Percentiles rank a stretch among this genome's conserved stretches.
Conservation (phyloP, 805 yeast genomes). For the Hanseniaspora guilliermondii region DNA sequence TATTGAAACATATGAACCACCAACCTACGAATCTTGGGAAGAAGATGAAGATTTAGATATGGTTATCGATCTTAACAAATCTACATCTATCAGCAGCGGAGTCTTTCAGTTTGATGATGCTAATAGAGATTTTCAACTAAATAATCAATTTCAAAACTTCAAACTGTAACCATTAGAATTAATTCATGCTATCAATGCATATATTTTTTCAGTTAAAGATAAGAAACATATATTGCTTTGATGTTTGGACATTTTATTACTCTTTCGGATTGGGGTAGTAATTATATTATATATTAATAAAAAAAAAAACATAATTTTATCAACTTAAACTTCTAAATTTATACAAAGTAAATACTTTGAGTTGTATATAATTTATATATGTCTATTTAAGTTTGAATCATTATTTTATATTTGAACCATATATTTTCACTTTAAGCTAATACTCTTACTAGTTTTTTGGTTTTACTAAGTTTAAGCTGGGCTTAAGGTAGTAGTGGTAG, state of each 20-base stretch:
- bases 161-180: background rate
- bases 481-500: background rate
- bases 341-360: background rate
- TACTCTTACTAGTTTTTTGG: too few relatives aligned
- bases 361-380: background rate
- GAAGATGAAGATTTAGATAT: constrained; percentile 12
- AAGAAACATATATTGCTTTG: background rate
- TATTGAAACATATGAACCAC: constrained; percentile 10
- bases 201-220: background rate
- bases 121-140: constrained; percentile 3
- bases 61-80: constrained; percentile 8
- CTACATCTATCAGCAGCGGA: constrained; percentile 5
- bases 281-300: background rate
- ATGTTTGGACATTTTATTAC: background rate
- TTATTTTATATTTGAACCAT: background rate
- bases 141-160: constrained; percentile 6
- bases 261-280: background rate
- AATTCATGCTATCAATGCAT: too few relatives aligned
- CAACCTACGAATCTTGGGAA: constrained; percentile 13
- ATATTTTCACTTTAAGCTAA: too few relatives aligned
- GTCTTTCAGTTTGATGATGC: constrained; percentile 8
- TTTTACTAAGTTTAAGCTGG: background rate
- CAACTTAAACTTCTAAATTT: too few relatives aligned
- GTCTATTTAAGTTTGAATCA: background rate
- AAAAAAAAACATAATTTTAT: background rate